phyloP scores from a whole-genome alignment of 495 filamentous ascomycete species.

The Cladorrhinum samala region DNA sequence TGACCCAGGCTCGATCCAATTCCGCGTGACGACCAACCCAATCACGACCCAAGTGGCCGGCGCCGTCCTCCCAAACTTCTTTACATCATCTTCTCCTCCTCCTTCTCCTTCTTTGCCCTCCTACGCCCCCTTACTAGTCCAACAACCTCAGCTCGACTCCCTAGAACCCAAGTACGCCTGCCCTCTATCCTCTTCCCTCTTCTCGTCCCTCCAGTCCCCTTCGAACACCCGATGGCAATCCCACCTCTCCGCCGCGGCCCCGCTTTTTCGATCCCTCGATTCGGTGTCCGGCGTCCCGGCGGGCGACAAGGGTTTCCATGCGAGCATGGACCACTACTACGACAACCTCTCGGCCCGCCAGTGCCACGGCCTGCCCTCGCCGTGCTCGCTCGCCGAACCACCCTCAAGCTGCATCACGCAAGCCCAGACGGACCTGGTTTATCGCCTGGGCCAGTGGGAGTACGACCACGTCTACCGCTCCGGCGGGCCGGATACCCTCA shows the following conservation, averaged over 20 bases:
- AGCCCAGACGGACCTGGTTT: constrained; percentile 51
- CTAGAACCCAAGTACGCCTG: constrained; percentile 61
- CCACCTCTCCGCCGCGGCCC: constrained; percentile 49
- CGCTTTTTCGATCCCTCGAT: constrained; percentile 50
- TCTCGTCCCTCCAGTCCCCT: constrained; percentile 39
- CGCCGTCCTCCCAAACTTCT: constrained; percentile 58
- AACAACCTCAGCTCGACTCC: constrained; percentile 50
- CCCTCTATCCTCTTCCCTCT: constrained; percentile 37
- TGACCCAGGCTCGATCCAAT: constrained; percentile 33
- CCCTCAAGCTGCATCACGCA: constrained; percentile 49
- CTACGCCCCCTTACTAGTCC: constrained; percentile 43
- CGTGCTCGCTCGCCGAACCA: constrained; percentile 46
- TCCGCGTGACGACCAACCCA: constrained; percentile 62
- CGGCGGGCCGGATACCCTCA: too few species aligned
- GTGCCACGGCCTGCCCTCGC: constrained; percentile 58
- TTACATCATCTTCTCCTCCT: constrained; percentile 31
- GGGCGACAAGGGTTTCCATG: constrained; percentile 52
- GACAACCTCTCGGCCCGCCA: constrained; percentile 65
- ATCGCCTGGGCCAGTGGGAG: constrained; percentile 63
- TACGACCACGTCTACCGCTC: constrained; percentile 65
- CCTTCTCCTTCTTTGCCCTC: too few species aligned
- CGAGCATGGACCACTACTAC: constrained; percentile 64
- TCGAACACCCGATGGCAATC: constrained; percentile 42
- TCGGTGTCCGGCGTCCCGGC: constrained; percentile 51
- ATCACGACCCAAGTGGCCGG: constrained; percentile 67